A percentile compares a stretch with the other conserved stretches of the same genome.
Conservation (phyloP, 1,284 basidiomycete species). For the Heliocybe sulcata region DNA sequence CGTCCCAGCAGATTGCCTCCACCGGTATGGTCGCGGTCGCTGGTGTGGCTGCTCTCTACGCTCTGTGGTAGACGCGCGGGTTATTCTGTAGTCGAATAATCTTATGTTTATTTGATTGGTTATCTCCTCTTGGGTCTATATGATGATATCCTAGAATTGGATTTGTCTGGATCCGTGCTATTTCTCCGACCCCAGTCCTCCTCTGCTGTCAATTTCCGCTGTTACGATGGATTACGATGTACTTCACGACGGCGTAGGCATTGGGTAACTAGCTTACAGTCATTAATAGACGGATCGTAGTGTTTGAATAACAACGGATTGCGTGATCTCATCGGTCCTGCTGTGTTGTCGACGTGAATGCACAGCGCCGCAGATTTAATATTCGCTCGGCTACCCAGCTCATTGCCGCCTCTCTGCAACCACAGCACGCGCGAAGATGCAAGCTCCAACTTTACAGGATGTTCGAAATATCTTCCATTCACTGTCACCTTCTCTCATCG, state of each 20-base stretch:
- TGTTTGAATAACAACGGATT: neutral
- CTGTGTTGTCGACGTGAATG: too few relatives aligned
- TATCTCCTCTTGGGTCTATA: neutral
- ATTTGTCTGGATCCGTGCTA: neutral
- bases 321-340: neutral
- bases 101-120: conserved; percentile 4
- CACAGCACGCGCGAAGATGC: too few relatives aligned
- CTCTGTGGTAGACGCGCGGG: neutral
- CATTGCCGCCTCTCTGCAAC: too few relatives aligned
- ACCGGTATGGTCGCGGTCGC: conserved; percentile 19
- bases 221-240: neutral
- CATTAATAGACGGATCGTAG: conserved; percentile 8
- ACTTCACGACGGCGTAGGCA: conserved; percentile 4
- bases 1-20: conserved; percentile 12
- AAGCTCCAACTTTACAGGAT: too few relatives aligned
- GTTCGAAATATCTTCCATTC: too few relatives aligned
- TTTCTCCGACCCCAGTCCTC: conserved; percentile 5
- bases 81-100: neutral
- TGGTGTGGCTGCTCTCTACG: conserved; percentile 19
- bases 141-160: neutral
- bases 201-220: conserved; percentile 2
- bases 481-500: too few relatives aligned
- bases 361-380: too few relatives aligned
- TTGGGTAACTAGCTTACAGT: conserved; percentile 8
- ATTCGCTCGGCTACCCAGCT: too few relatives aligned